Conservation (phyloP, 2,329 filamentous ascomycete species). For the Neocucurbitaria cava region DNA sequence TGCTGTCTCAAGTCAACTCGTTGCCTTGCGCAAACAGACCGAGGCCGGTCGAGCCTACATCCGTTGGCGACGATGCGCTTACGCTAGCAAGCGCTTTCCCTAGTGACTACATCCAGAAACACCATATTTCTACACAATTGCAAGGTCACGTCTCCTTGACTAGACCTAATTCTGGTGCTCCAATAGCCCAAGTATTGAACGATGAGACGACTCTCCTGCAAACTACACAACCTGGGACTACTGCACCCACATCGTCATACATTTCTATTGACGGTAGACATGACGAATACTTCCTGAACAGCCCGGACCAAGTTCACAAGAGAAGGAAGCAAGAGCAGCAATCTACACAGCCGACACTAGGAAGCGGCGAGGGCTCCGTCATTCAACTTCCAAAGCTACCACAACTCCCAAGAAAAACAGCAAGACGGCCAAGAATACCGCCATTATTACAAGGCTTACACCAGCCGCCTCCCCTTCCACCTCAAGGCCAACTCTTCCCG, state of each 20-base stretch:
- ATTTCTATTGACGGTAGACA: conserved; percentile 37
- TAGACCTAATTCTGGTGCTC: conserved; percentile 33
- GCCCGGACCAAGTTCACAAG: conserved; percentile 27
- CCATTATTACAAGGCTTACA: conserved; percentile 66
- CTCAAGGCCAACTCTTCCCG: conserved; percentile 65
- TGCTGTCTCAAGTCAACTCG: conserved; percentile 13
- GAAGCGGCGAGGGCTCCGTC: conserved; percentile 26
- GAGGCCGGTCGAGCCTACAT: conserved; percentile 22
- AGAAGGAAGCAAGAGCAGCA: conserved; percentile 27
- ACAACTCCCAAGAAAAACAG: conserved; percentile 37
- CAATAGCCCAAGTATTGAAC: conserved; percentile 47
- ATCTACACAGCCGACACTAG: conserved; percentile 15
- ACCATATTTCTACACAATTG: conserved; percentile 4
- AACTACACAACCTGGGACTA: conserved; percentile 13
- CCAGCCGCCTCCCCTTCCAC: conserved; percentile 63
- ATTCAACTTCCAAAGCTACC: conserved; percentile 51
- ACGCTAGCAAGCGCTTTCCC: conserved; percentile 4
- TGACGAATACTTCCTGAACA: conserved; percentile 37
- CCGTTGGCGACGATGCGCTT: conserved; percentile 13
- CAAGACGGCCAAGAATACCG: conserved; percentile 51
- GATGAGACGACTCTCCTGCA: conserved; percentile 23
- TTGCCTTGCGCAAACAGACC: conserved; percentile 6
- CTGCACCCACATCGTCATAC: conserved; percentile 17
- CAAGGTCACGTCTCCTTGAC: conserved; percentile 3
- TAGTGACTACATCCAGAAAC: conserved; percentile 6